These are phyloP conservation scores for Rhizomucor pusillus DNA, from an alignment of 371 early-diverging fungal species.

Conservation along the genomic window DNA sequence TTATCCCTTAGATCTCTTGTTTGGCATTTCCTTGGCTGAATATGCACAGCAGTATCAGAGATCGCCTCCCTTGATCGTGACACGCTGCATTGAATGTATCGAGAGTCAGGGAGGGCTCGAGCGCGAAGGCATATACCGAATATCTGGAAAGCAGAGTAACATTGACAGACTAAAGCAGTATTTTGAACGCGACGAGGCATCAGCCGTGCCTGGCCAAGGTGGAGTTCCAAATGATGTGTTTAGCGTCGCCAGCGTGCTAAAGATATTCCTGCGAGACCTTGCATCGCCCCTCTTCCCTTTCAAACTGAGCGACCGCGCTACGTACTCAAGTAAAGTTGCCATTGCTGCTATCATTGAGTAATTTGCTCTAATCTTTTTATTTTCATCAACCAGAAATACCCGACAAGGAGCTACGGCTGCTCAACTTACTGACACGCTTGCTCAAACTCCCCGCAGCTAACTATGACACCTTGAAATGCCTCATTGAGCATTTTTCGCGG, in stretches of 20 bases:
- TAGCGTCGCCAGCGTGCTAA: conserved; percentile 60
- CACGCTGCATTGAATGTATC: conserved; percentile 58
- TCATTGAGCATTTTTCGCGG: conserved; percentile 54
- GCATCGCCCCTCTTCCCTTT: conserved; percentile 68
- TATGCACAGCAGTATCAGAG: conserved; percentile 45
- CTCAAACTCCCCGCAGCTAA: conserved; percentile 53
- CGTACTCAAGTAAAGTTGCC: conserved; percentile 48
- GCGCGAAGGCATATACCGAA: conserved; percentile 68
- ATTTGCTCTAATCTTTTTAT: no score
- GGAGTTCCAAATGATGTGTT: conserved; percentile 55
- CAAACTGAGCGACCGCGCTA: conserved; percentile 48
- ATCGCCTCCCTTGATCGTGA: conserved; percentile 56
- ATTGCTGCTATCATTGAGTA: no score
- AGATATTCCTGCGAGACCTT: conserved; percentile 63
- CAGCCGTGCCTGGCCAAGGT: conserved; percentile 49
- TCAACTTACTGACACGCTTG: conserved; percentile 49
- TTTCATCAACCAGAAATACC: neutral
- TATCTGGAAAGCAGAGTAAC: conserved; percentile 62
- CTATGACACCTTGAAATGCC: conserved; percentile 52
- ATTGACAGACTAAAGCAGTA: conserved; percentile 53
- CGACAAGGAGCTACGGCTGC: conserved; percentile 46
- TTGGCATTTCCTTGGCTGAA: conserved; percentile 55
- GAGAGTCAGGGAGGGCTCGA: conserved; percentile 61
- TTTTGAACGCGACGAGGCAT: conserved; percentile 57
- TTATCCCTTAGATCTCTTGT: conserved; percentile 49